Percentiles rank a stretch among this genome's conserved stretches.
These are phyloP conservation scores for Balamuthia mandrillaris DNA, from an alignment of 208 protist species.

Conservation along the genomic window DNA sequence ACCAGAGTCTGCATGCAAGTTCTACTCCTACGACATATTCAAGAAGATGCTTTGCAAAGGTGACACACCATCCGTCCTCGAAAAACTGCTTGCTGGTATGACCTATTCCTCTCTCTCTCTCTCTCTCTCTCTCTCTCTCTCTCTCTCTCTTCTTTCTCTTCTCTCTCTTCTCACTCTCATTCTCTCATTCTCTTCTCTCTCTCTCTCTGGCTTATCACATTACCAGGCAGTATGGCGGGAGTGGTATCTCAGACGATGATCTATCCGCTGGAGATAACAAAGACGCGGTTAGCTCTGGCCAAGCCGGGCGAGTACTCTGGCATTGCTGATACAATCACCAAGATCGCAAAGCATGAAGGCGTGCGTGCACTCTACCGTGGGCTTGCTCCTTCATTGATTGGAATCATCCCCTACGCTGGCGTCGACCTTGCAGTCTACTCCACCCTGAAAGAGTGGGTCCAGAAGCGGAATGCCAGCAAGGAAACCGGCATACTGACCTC, in stretches of 20 bases:
- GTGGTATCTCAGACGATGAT: conserved; percentile 32
- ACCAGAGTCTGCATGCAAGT: conserved; percentile 38
- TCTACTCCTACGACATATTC: conserved; percentile 32
- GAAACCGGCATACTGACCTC: conserved; percentile 17
- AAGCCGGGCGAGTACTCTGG: conserved; percentile 5
- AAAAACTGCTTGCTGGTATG: conserved; percentile 29
- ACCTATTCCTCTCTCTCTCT: too few relatives aligned
- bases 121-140: too few relatives aligned
- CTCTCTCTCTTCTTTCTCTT: too few relatives aligned
- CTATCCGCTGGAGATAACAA: conserved; percentile 44
- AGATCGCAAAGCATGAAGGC: background rate
- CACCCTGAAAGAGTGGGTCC: background rate
- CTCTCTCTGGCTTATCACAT: too few relatives aligned
- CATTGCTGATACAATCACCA: background rate
- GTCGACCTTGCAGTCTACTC: conserved; percentile 42
- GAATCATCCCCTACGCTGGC: conserved; percentile 34
- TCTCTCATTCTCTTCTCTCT: too few relatives aligned
- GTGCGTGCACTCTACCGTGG: background rate
- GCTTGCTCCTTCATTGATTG: conserved; percentile 12
- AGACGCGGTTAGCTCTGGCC: conserved; percentile 32
- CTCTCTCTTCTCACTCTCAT: too few relatives aligned
- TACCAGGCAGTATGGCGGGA: conserved; percentile 3
- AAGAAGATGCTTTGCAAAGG: conserved; percentile 33
- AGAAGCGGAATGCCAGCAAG: background rate
- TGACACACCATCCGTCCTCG: background rate